These are phyloP conservation scores for Xylaria flabelliformis DNA, from an alignment of 495 filamentous ascomycete species.

Conservation along the genomic window DNA sequence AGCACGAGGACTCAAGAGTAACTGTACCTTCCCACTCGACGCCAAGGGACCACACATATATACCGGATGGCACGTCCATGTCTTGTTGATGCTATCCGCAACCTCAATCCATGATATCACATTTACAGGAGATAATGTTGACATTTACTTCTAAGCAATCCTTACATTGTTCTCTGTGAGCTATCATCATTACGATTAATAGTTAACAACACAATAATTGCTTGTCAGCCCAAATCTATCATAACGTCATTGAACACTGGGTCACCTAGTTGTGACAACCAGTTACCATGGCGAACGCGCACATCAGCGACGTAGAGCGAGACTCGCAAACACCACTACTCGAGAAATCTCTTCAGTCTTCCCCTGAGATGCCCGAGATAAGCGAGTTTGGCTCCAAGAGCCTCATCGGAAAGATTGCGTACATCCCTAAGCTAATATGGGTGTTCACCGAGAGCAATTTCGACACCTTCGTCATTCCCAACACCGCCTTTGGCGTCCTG, in stretches of 20 bases:
- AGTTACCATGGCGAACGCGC: background rate
- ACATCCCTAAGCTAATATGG: conserved; percentile 32
- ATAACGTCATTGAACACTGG: background rate
- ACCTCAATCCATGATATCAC: conserved; percentile 18
- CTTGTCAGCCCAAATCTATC: background rate
- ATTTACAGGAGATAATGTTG: background rate
- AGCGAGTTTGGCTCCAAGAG: conserved; percentile 27
- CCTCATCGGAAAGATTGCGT: conserved; percentile 17
- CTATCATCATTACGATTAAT: background rate
- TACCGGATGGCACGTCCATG: conserved; percentile 2
- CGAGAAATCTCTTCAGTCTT: conserved; percentile 14
- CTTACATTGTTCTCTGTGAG: background rate
- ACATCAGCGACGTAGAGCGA: background rate
- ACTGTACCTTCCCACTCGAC: conserved; percentile 6
- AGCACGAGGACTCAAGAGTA: conserved; percentile 5
- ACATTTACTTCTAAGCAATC: background rate
- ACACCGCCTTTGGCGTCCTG: conserved; percentile 42
- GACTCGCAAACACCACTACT: conserved; percentile 13
- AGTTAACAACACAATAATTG: background rate
- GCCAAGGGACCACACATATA: conserved; percentile 11
- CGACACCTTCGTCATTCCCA: conserved; percentile 48
- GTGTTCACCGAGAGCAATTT: conserved; percentile 51
- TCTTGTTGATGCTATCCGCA: background rate
- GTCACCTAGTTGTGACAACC: background rate
- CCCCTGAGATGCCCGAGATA: background rate